Base-by-base conservation (phyloP, 352 stramenopile genomes). In the Globisporangium abappressorium region DNA sequence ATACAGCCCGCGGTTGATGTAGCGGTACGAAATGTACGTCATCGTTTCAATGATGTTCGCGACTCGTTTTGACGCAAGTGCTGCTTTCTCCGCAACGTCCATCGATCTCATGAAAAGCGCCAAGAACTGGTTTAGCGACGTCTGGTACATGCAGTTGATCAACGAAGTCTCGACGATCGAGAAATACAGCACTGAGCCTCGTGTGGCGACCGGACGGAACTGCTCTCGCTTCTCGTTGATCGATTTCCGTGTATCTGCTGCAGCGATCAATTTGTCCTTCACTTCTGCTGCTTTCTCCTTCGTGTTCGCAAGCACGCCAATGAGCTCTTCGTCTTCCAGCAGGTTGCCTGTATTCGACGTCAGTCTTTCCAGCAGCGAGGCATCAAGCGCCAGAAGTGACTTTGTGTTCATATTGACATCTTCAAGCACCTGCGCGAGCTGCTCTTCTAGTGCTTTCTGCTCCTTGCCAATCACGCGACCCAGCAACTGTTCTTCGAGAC, bases 111-210 rank as follows among this genome's bases (percentile, higher is more conserved):
- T 98, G 71, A 99, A 99, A 26, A 99, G 75, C 64, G 93, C 87
- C 41, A 99, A 71, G 77, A 99, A 99, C 82, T 99, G 97, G 66
- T 96, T 96, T 46, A 99, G 76, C 11, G 94, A 99, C 38, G 97
- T 99, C 84, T 99, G 97, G 83, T 99, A 99, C 97, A 99, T 99
- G 68, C 95, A 97, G 77, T 99, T 99, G 55, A 99, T 97, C 55
- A 98, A 72, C 61, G 92, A 98, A 65, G 98, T 98, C 76, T 99
- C 97, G 28, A 99, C 97, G 66, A 99, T 98, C 4, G 93, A 98
- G 73, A 99, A 99, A 70, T 99, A 99, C 0, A 99, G 78, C 24
- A 99, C 95, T 8, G 95, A 98, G 64, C 97, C 97, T 36, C 97
- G 88, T 12, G 94, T 99, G n/a, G 97, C 97, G 7, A 99, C 97